Evolutionary conservation across 192 early-diverging fungal genomes (phyloP), one percentile per base, ranked within the genome.

Genomic region (Coemansia sp.): DNA sequence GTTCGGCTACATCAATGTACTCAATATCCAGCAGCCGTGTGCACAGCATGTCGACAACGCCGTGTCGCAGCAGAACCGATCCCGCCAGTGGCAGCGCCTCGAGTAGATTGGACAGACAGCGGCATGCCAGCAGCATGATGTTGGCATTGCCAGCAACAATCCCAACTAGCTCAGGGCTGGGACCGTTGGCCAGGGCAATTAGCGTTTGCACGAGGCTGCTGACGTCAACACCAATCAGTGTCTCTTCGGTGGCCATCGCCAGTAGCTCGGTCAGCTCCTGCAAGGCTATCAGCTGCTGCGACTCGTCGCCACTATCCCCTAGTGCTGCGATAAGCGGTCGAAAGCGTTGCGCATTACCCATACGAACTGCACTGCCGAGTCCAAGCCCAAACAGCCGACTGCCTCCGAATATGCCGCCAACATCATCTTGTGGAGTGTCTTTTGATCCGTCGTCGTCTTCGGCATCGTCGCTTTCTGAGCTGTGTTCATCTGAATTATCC

Each of bases 1-100:
- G 90, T 70, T 97, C 95, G 5, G 94, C 95, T 45, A 97, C 81
- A 60, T 97, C 95, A 56, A 96, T 95, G 58, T 91, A 96, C 63
- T 94, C 88, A 55, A 97, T 90, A 57, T 92, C 89, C 58, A 84
- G 76, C 24, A 97, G 74, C 67, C 94, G 94, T 32, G 76, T 72
- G 25, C 92, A 87, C 7, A 97, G 76, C 1, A 88, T 88, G 17
- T 83, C 67, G 0, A 94, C 82, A 9, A 86, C 90, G 2, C 87
- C 89, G 66, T 87, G 74, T 8, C 88, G 85, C 5, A 91, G 85
- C 27, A 95, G 81, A 6, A 83, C 81, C 0, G 82, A 72, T 5
- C 86, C 75, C 5, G 87, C 72, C 2, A 85, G 70, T 2, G 95
- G 95, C 53, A 92, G 85, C 2, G 92, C 93, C 58, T 97, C 95